These are phyloP conservation scores for Colletotrichum zoysiae DNA, from an alignment of 2,329 filamentous ascomycete species.

Conservation along the genomic window DNA sequence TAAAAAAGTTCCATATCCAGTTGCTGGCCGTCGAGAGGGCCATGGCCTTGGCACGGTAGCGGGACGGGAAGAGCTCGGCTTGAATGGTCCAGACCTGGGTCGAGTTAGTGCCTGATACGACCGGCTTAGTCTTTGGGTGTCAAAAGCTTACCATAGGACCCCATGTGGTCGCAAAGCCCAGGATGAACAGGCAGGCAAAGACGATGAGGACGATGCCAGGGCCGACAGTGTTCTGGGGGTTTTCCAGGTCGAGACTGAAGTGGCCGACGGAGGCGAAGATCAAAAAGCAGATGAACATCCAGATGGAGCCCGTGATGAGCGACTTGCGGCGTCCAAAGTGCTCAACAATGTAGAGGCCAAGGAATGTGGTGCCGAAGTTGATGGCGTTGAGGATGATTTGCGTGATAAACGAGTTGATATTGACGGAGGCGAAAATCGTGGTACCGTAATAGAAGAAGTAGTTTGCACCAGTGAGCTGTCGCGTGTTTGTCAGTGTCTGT, in stretches of 20 bases:
- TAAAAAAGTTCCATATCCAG: conserved; percentile 81
- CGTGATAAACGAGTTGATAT: conserved; percentile 72
- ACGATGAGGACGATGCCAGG: conserved; percentile 73
- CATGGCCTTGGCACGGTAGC: conserved; percentile 72
- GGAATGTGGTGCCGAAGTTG: conserved; percentile 76
- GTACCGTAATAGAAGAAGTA: conserved; percentile 76
- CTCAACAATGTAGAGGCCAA: conserved; percentile 78
- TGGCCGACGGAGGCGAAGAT: conserved; percentile 67
- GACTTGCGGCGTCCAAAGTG: conserved; percentile 74
- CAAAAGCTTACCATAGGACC: conserved; percentile 35
- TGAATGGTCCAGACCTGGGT: conserved; percentile 69
- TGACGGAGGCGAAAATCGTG: conserved; percentile 60
- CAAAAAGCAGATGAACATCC: conserved; percentile 73
- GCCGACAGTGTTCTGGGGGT: conserved; percentile 51
- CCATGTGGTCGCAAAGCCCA: conserved; percentile 68
- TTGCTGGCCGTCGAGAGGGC: conserved; percentile 72
- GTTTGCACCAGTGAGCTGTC: conserved; percentile 65
- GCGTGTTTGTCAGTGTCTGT: conserved; percentile 29
- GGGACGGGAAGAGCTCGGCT: conserved; percentile 73
- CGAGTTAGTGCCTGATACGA: not conserved
- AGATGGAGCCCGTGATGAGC: conserved; percentile 71
- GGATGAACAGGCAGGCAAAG: conserved; percentile 73
- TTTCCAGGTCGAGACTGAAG: conserved; percentile 56
- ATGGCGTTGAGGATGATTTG: conserved; percentile 76
- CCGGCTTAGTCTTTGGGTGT: not conserved